Evolutionary conservation across 495 filamentous ascomycete species (phyloP).

Genomic region (Evansstolkia leycettana): DNA sequence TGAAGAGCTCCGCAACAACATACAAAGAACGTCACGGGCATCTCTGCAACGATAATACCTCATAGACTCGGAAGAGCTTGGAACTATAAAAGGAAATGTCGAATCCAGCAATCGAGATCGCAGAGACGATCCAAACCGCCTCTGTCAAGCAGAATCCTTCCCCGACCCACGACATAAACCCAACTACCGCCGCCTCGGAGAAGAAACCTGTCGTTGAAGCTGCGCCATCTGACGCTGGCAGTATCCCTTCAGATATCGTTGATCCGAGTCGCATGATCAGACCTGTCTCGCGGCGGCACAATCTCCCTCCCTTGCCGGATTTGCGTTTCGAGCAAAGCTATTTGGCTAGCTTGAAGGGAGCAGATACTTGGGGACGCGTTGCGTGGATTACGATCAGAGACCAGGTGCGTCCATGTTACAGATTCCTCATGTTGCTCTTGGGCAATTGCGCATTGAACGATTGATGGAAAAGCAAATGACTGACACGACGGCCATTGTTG

Average conservation of each 20-base stretch:
- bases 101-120: conserved; percentile 44
- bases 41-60: no score
- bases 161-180: conserved; percentile 65
- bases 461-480: background rate
- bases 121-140: conserved; percentile 67
- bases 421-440: background rate
- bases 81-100: conserved; percentile 18
- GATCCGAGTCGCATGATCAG: conserved; percentile 42
- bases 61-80: background rate
- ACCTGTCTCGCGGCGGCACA: conserved; percentile 37
- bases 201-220: conserved; percentile 34
- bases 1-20: no score
- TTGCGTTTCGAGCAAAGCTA: conserved; percentile 97
- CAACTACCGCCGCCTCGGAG: conserved; percentile 55
- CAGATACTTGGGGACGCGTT: conserved; percentile 64
- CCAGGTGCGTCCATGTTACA: conserved; percentile 69
- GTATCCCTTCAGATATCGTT: conserved; percentile 32
- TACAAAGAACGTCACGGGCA: no score
- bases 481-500: background rate
- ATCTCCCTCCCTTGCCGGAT: conserved; percentile 79
- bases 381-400: conserved; percentile 76
- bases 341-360: conserved; percentile 65
- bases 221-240: conserved; percentile 35
- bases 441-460: background rate
- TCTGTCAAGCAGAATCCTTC: conserved; percentile 60